These are phyloP conservation scores for Vicia faba DNA, from an alignment of 306 rosid species.

Conservation along the genomic window DNA sequence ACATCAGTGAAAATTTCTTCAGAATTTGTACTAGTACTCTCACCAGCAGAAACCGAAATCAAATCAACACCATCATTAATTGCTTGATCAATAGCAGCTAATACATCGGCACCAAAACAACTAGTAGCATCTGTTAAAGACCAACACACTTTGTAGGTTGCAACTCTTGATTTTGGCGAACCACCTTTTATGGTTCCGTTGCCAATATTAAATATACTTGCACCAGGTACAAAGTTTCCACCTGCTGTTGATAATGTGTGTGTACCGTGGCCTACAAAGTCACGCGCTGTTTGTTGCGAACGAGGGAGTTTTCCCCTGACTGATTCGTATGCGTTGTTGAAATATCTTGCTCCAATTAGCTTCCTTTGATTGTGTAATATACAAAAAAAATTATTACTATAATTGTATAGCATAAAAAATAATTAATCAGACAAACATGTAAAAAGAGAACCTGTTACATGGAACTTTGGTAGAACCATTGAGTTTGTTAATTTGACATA, in stretches of 20 bases:
- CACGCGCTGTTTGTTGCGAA: slow-evolving; percentile 46
- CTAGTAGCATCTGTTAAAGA: neutral
- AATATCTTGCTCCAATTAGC: slow-evolving; percentile 74
- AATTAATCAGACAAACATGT: too few species aligned
- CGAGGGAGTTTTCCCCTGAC: neutral
- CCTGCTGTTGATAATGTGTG: slow-evolving; percentile 85
- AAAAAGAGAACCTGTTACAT: slow-evolving; percentile 38
- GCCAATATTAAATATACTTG: slow-evolving; percentile 29
- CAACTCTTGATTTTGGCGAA: slow-evolving; percentile 73
- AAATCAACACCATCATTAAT: slow-evolving; percentile 72
- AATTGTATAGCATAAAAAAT: too few species aligned
- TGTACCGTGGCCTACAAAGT: slow-evolving; percentile 71
- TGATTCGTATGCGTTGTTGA: slow-evolving; percentile 43
- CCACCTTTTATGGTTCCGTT: slow-evolving; percentile 72
- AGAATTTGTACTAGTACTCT: neutral
- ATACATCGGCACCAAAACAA: slow-evolving; percentile 61
- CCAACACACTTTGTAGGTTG: slow-evolving; percentile 82
- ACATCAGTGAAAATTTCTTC: slow-evolving; percentile 35
- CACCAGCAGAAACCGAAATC: slow-evolving; percentile 54
- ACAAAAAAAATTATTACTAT: too few species aligned
- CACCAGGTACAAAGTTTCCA: slow-evolving; percentile 50
- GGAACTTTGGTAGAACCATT: neutral
- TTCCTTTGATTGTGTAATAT: slow-evolving; percentile 41
- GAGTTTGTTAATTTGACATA: slow-evolving; percentile 45
- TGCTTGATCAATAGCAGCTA: slow-evolving; percentile 72